phyloP scores from a whole-genome alignment of 2,329 filamentous ascomycete genomes.

The Exophiala phaeomuriformis region DNA sequence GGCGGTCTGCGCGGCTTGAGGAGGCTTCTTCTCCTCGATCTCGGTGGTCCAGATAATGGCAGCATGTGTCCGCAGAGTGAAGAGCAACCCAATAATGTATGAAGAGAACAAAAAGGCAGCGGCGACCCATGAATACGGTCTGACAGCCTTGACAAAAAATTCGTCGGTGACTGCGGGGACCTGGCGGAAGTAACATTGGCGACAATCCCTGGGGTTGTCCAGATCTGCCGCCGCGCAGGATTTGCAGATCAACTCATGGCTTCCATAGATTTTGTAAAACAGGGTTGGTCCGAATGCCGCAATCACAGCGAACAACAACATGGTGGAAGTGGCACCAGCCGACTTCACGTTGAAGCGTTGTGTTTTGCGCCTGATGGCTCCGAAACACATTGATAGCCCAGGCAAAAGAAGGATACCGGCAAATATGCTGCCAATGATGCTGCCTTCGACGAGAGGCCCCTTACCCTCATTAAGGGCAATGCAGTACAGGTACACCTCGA shows the following conservation, averaged over 20 bases:
- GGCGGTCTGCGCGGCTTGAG: slow-evolving; percentile 40
- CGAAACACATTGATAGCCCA: slow-evolving; percentile 96
- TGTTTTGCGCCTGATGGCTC: slow-evolving; percentile 94
- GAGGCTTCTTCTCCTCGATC: slow-evolving; percentile 63
- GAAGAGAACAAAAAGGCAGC: slow-evolving; percentile 81
- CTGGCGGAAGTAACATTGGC: slow-evolving; percentile 90
- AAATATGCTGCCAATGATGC: slow-evolving; percentile 96
- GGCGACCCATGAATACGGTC: slow-evolving; percentile 86
- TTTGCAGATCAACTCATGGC: slow-evolving; percentile 84
- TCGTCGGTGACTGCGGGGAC: slow-evolving; percentile 72
- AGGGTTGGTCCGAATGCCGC: slow-evolving; percentile 91
- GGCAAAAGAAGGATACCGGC: slow-evolving; percentile 92
- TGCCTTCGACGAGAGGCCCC: slow-evolving; percentile 85
- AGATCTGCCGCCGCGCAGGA: slow-evolving; percentile 52
- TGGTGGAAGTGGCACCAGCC: slow-evolving; percentile 92
- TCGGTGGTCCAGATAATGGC: slow-evolving; percentile 95
- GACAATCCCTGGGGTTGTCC: slow-evolving; percentile 60
- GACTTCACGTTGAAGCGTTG: slow-evolving; percentile 97
- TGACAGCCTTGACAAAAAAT: slow-evolving; percentile 85
- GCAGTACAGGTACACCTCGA: slow-evolving; percentile 97
- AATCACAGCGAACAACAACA: slow-evolving; percentile 93
- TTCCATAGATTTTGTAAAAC: slow-evolving; percentile 98
- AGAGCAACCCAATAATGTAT: slow-evolving; percentile 89
- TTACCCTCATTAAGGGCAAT: slow-evolving; percentile 90
- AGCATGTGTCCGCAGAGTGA: slow-evolving; percentile 90